A percentile compares a stretch with the other conserved stretches of the same genome.
Conservation (phyloP, 2,329 filamentous ascomycete genomes). For the Diplodia corticola region DNA sequence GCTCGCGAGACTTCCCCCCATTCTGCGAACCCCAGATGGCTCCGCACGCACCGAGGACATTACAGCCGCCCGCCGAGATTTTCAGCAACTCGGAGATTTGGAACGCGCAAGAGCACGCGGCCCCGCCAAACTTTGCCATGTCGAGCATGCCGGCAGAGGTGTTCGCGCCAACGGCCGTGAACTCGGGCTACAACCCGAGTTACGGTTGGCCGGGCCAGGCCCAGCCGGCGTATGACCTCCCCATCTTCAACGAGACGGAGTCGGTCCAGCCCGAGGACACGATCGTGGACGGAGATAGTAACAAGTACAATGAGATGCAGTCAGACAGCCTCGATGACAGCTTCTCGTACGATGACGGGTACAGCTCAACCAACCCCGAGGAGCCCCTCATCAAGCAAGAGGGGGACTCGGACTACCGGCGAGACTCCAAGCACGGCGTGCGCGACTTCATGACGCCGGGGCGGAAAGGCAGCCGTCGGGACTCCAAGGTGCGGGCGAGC, state of each 20-base stretch:
- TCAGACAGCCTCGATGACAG: conserved; percentile 24
- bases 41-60: neutral
- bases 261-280: conserved; percentile 27
- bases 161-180: conserved; percentile 17
- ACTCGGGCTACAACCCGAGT: conserved; percentile 21
- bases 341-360: conserved; percentile 22
- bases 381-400: conserved; percentile 28
- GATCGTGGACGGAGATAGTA: conserved; percentile 27
- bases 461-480: conserved; percentile 16
- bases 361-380: conserved; percentile 24
- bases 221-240: neutral
- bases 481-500: conserved; percentile 10
- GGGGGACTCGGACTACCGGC: conserved; percentile 27
- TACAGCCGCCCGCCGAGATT: conserved; percentile 20
- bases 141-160: conserved; percentile 21
- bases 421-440: conserved; percentile 27
- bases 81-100: conserved; percentile 13
- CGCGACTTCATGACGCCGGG: conserved; percentile 29
- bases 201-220: conserved; percentile 12
- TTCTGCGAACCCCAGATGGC: conserved; percentile 12
- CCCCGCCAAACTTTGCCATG: conserved; percentile 8
- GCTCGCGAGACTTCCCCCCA: neutral
- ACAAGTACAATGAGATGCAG: conserved; percentile 21
- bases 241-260: conserved; percentile 24
- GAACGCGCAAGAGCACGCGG: neutral